Conservation (phyloP, 352 stramenopile genomes). For the Phytophthora cactorum region DNA sequence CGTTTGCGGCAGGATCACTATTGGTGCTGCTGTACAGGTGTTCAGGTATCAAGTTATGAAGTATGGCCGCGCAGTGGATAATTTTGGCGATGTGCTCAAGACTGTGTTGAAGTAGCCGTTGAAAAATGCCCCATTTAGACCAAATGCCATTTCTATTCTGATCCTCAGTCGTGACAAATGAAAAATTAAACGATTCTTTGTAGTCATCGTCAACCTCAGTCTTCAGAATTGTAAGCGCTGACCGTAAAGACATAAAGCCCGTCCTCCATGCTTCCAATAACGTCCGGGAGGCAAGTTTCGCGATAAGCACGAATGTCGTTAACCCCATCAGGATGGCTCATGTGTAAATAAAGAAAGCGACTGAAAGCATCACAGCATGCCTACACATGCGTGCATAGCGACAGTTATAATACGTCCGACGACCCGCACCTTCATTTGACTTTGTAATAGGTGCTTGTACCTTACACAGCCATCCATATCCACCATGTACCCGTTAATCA, state of each 20-base stretch:
- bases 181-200: neutral
- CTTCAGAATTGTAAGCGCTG: neutral
- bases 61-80: neutral
- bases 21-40: neutral
- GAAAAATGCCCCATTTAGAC: neutral
- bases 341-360: neutral
- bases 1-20: neutral
- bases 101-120: neutral
- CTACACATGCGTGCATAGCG: neutral
- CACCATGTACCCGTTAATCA: neutral
- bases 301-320: neutral
- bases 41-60: neutral
- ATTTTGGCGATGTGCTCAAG: neutral
- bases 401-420: neutral
- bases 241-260: neutral
- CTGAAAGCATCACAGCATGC: neutral
- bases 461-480: neutral
- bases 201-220: constrained; percentile 1
- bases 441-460: neutral
- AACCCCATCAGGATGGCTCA: neutral
- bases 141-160: neutral
- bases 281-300: neutral
- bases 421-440: neutral
- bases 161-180: neutral
- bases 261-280: neutral